phyloP scores from a whole-genome alignment of 768 basidiomycete genomes.

The Bullera alba region DNA sequence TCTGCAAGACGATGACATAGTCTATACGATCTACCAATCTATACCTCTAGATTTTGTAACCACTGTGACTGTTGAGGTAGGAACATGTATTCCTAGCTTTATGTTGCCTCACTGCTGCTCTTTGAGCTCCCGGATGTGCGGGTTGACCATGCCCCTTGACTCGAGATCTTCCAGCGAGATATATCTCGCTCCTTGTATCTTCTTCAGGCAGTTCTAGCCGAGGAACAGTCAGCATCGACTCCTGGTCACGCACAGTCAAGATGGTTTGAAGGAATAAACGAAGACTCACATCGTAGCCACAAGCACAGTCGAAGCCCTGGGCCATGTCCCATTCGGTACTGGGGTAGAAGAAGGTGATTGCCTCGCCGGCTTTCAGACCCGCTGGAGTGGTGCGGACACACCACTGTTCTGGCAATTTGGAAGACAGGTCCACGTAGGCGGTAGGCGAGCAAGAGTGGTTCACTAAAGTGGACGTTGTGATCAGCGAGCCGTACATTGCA shows the following conservation, averaged over 20 bases:
- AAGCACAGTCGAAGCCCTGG: constrained; percentile 56
- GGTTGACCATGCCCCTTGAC: constrained; percentile 48
- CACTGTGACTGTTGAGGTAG: too few species aligned
- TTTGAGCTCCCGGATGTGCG: constrained; percentile 48
- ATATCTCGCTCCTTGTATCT: constrained; percentile 51
- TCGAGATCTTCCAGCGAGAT: constrained; percentile 48
- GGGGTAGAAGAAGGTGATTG: constrained; percentile 61
- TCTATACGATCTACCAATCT: too few species aligned
- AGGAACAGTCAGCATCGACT: background rate
- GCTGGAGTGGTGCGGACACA: constrained; percentile 50
- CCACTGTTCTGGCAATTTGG: constrained; percentile 50
- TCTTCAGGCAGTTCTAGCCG: constrained; percentile 51
- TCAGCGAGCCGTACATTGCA: too few species aligned
- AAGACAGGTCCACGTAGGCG: constrained; percentile 54
- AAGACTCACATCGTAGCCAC: constrained; percentile 49
- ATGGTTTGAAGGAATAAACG: background rate
- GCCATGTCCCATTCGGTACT: constrained; percentile 67
- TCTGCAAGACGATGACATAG: too few species aligned
- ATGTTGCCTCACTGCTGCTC: constrained; percentile 11
- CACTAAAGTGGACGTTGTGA: constrained; percentile 45
- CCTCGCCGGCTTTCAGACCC: constrained; percentile 39
- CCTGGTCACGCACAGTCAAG: background rate
- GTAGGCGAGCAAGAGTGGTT: constrained; percentile 64
- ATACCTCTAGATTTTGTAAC: too few species aligned
- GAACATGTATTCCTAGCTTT: too few species aligned